Evolutionary conservation across 306 rosid species (phyloP).

Genomic region (Phaseolus lunatus): DNA sequence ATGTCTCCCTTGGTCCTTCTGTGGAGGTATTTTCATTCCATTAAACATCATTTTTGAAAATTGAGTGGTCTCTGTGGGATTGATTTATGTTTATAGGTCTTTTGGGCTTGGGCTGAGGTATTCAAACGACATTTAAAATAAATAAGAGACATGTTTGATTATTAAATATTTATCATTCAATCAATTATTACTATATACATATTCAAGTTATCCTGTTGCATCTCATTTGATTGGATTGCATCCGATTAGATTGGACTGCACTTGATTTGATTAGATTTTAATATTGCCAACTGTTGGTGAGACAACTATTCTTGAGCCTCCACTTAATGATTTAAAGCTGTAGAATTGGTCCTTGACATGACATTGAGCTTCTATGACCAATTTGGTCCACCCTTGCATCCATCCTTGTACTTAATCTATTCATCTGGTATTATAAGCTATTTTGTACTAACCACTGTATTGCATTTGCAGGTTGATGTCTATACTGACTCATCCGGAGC

Average conservation of each 20-base stretch:
- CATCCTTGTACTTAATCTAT: conserved; percentile 26
- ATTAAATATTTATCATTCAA: too few species aligned
- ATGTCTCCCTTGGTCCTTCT: conserved; percentile 73
- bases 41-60: too few species aligned
- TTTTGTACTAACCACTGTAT: conserved; percentile 39
- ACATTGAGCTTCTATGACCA: neutral
- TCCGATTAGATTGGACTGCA: too few species aligned
- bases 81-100: too few species aligned
- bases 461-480: conserved; percentile 87
- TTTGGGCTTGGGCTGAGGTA: too few species aligned
- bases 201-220: too few species aligned
- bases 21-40: conserved; percentile 68
- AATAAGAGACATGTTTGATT: too few species aligned
- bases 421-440: conserved; percentile 11
- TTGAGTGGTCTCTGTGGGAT: too few species aligned
- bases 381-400: conserved; percentile 4
- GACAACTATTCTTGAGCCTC: neutral
- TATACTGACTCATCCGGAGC: conserved; percentile 82
- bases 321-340: neutral
- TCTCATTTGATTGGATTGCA: too few species aligned
- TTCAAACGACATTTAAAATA: too few species aligned
- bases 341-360: conserved; percentile 6
- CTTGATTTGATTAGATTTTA: too few species aligned
- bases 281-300: neutral
- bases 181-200: too few species aligned